Base-by-base conservation (phyloP, 257 asterid species). In the Gynochthodes officinalis region DNA sequence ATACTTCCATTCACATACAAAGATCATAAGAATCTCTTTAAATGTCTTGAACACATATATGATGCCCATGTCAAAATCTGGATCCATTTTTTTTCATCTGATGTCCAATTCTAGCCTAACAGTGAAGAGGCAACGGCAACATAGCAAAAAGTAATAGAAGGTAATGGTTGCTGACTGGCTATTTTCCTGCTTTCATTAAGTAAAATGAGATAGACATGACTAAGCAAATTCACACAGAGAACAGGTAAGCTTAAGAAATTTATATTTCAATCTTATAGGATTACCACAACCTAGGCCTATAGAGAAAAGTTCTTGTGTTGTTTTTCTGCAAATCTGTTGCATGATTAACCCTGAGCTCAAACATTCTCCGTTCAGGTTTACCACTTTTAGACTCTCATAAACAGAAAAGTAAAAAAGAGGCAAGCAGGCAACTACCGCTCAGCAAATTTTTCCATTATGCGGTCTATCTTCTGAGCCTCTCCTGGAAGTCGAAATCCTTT, bases 381-480 rank as follows among this genome's bases (percentile, higher is more conserved):
- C 32, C 67, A 18, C 23, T 49, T 33, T n/a, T n/a, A n/a, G 60
- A 21, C 18, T 25, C 16, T 30, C 39, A 73, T 70, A 58, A 67
- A 71, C 19, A 72, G 35, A 75, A 60, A 67, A 72, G 61, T 48
- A 73, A 74, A 44, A 70, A 78, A 33, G 73, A 30, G 79, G 58
- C 39, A 58, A 67, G 43, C 49, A 80, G 76, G 73, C 67, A 76
- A 87, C 65, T 81, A 92, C 99, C 99, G 94, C 86, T 92, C 99
- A 43, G 99, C 99, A 78, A 95, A 92, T 79, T 95, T 95, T 82
- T 95, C 99, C 98, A 95, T 95, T 62, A 95, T 92, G 76, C 98
- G 97, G 78, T 95, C 99, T 81, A 95, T 92, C 89, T 92, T 95
- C 89, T 95, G 99, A 80, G 98, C 99, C 87, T 95, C 99, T 73